Conservation (phyloP, 2,329 filamentous ascomycete genomes). For the Monilinia aucupariae region DNA sequence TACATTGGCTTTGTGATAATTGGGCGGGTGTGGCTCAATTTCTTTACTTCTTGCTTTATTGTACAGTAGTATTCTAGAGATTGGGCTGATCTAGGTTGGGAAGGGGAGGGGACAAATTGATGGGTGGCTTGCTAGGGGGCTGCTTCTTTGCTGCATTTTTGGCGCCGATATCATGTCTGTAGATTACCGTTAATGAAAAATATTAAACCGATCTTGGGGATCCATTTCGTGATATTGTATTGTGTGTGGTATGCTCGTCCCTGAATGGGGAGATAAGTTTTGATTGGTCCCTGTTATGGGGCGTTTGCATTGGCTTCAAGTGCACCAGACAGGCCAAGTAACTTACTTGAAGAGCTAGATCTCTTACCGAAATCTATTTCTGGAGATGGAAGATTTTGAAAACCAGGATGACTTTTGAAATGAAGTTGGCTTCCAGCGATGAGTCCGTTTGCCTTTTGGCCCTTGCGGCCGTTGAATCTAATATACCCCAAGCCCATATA, state of each 20-base stretch:
- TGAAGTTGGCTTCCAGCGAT: not conserved
- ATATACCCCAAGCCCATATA: not conserved
- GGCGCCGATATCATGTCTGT: not conserved
- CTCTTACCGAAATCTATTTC: not conserved
- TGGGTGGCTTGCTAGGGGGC: conserved; percentile 5
- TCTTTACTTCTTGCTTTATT: conserved; percentile 2
- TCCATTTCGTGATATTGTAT: not conserved
- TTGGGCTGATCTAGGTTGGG: not conserved
- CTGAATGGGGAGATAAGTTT: not conserved
- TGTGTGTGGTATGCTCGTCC: not conserved
- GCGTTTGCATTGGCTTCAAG: not conserved
- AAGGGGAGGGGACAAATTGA: not conserved
- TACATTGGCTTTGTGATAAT: not conserved
- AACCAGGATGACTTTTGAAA: not conserved
- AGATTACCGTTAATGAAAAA: conserved; percentile 4
- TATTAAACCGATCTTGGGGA: not conserved
- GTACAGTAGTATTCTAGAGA: conserved; percentile 1
- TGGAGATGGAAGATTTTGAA: not conserved
- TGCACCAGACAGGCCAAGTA: too few relatives aligned
- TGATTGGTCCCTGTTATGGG: not conserved
- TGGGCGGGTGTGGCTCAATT: not conserved
- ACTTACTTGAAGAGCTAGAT: not conserved
- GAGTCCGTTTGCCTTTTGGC: not conserved
- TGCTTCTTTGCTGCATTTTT: conserved; percentile 4
- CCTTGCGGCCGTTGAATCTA: conserved; percentile 3